Percentiles rank a stretch among this genome's conserved stretches.
Conservation (phyloP, 495 filamentous ascomycete genomes). For the Xylaria venustula region DNA sequence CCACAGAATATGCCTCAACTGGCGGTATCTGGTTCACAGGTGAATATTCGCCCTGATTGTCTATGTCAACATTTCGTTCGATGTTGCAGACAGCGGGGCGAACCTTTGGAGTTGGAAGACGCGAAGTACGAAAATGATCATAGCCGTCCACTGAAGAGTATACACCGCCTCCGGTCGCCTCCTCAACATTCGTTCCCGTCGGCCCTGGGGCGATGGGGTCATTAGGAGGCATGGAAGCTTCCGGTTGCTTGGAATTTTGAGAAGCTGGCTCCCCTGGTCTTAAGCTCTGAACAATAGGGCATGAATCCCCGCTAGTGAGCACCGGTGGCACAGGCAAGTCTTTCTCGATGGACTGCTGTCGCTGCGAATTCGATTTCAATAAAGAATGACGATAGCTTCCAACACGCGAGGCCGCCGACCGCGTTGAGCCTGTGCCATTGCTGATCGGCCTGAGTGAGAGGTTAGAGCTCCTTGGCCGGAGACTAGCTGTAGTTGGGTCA, state of each 20-base stretch:
- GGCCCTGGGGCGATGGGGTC: neutral
- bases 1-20: neutral
- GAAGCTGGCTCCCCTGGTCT: constrained; percentile 9
- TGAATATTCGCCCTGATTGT: neutral
- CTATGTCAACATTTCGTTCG: neutral
- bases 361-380: constrained; percentile 16
- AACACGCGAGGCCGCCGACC: constrained; percentile 11
- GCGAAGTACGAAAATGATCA: constrained; percentile 2
- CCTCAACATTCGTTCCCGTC: neutral
- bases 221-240: neutral
- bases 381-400: constrained; percentile 19
- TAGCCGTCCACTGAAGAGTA: constrained; percentile 2
- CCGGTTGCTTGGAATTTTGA: neutral
- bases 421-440: constrained; percentile 18
- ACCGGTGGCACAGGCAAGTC: constrained; percentile 24
- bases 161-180: neutral
- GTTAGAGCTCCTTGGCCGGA: constrained; percentile 21
- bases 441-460: constrained; percentile 19
- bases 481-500: neutral
- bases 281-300: constrained; percentile 1
- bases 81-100: neutral
- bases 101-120: constrained; percentile 3
- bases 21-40: neutral
- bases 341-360: constrained; percentile 12
- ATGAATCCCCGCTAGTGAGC: constrained; percentile 11